phyloP scores from a whole-genome alignment of 208 protist genomes.

The Polymyxa betae region DNA sequence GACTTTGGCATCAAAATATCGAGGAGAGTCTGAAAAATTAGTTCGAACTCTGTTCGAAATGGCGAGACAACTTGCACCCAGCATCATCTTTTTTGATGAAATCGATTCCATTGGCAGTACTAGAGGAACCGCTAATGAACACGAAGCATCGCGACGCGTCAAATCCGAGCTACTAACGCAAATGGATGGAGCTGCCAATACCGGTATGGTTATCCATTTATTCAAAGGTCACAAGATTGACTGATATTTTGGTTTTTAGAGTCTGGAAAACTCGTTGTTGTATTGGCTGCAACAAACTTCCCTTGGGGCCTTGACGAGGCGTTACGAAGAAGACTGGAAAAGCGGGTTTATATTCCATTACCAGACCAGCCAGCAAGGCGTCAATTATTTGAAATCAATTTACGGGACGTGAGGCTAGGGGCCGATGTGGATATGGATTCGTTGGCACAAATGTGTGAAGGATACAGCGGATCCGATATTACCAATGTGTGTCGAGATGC shows the following conservation, averaged over 20 bases:
- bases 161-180: conserved; percentile 68
- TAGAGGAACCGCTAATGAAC: conserved; percentile 58
- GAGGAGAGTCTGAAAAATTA: conserved; percentile 80
- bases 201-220: too few relatives aligned
- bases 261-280: conserved; percentile 56
- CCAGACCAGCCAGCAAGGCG: conserved; percentile 57
- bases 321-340: conserved; percentile 65
- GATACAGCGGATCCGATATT: conserved; percentile 83
- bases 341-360: conserved; percentile 70
- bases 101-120: conserved; percentile 69
- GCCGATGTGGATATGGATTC: conserved; percentile 70
- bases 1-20: conserved; percentile 80
- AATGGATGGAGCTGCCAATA: conserved; percentile 63
- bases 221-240: background rate
- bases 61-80: conserved; percentile 73
- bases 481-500: conserved; percentile 83
- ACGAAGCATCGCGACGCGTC: conserved; percentile 68
- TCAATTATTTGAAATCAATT: conserved; percentile 39
- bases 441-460: conserved; percentile 72
- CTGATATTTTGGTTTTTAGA: background rate
- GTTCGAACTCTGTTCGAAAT: conserved; percentile 81
- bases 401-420: background rate
- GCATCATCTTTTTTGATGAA: conserved; percentile 83
- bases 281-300: conserved; percentile 69
- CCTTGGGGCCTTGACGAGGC: conserved; percentile 71